Evolutionary conservation across 306 rosid species (phyloP), one percentile per base, ranked within the genome.

Genomic region (Gastrolobium villosum): DNA sequence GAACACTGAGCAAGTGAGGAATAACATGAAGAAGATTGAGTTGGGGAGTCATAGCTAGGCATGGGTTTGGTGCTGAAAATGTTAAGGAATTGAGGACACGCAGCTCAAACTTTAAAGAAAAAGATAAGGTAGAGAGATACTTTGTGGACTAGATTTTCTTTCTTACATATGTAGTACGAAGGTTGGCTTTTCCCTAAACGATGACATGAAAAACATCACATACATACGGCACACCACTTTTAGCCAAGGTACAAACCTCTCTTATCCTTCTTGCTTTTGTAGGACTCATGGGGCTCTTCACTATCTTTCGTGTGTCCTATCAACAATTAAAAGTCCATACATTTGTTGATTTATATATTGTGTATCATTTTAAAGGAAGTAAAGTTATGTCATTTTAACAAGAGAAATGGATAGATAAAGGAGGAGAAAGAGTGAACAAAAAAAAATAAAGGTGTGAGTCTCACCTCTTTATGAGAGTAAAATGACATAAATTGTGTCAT

Each of bases 1-100:
- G 9, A 69, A 69, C 15, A 75, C 70, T 48, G 84, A 75, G 28
- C 7, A 28, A 79, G 40, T 75, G 82, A 86, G 84, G 84, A 74
- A 82, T 79, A 82, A 85, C 60, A 75, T 71, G 84, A 85, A 57
- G 61, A 11, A 70, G 39, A 66, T 11, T 77, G 65, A 55, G 54
- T 55, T 73, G 69, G 41, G 78, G 49, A 43, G 32, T 56, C 49
- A 72, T 56, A 69, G 70, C 6, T 48, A 80, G 83, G 85, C 52
- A 82, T 85, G 84, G 86, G 81, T 65, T 15, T 78, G 82, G 77
- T 84, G 80, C 85, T 81, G 77, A 81, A 80, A 80, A 66, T 81
- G 41, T 54, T 70, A 63, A 7, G 56, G 43, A 72, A 44, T 54
- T 70, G 49, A 81, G 49, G 79, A 56, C 55, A 39, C 30, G 20